phyloP scores from a whole-genome alignment of 176 grass and related monocot genomes.

The Oryza meyeriana region DNA sequence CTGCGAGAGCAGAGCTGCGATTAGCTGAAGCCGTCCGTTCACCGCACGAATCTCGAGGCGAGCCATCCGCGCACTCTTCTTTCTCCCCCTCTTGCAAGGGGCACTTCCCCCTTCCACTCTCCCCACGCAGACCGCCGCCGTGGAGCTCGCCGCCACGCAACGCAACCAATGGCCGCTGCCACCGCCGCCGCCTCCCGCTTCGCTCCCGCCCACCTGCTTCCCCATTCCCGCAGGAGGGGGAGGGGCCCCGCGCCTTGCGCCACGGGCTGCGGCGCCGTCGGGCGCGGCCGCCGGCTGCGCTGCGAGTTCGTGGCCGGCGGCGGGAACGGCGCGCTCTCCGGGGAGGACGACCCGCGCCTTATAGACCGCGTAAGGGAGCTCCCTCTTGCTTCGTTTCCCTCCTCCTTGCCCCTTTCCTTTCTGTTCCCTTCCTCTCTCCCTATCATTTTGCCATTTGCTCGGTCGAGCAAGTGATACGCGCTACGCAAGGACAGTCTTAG shows the following conservation, averaged over 20 bases:
- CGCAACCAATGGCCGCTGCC: constrained; percentile 22
- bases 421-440: background rate
- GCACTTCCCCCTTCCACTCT: background rate
- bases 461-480: constrained; percentile 11
- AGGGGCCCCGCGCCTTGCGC: constrained; percentile 10
- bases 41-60: background rate
- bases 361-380: constrained; percentile 56
- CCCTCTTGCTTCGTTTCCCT: background rate
- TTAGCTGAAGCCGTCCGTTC: background rate
- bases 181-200: background rate
- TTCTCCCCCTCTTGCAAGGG: background rate
- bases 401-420: background rate
- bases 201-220: background rate
- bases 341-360: constrained; percentile 61
- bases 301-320: constrained; percentile 76
- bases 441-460: constrained; percentile 19
- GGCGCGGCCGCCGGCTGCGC: constrained; percentile 39
- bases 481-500: background rate
- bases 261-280: constrained; percentile 1
- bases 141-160: background rate
- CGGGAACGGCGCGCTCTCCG: constrained; percentile 70
- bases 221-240: constrained; percentile 1
- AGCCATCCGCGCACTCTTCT: background rate
- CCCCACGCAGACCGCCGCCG: background rate
- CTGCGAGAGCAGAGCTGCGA: background rate